phyloP scores from a whole-genome alignment of 2,329 filamentous ascomycete species.

The Clonostachys solani region DNA sequence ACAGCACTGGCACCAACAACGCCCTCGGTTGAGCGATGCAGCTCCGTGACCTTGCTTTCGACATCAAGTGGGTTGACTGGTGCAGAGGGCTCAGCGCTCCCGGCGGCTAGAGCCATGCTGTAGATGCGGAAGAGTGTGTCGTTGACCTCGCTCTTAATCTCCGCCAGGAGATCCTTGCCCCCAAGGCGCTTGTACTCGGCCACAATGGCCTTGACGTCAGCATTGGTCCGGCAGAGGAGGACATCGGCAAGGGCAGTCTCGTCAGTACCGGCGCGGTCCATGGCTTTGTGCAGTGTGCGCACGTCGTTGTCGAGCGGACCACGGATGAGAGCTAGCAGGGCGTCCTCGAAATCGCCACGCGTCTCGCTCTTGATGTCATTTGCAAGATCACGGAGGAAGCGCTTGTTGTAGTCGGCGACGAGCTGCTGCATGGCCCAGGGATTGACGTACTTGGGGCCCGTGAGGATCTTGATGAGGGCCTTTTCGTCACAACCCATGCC shows the following conservation, averaged over 20 bases:
- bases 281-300: constrained; percentile 17
- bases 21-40: constrained; percentile 24
- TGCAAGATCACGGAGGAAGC: constrained; percentile 22
- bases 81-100: constrained; percentile 17
- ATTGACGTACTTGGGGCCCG: constrained; percentile 20
- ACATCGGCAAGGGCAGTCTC: constrained; percentile 26
- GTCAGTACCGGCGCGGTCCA: constrained; percentile 22
- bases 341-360: constrained; percentile 19
- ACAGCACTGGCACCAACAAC: constrained; percentile 19
- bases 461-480: constrained; percentile 19
- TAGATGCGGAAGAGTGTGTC: constrained; percentile 22
- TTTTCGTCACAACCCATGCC: constrained; percentile 25
- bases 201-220: constrained; percentile 23
- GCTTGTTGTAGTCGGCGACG: constrained; percentile 20
- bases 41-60: constrained; percentile 22
- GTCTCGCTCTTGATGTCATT: constrained; percentile 27
- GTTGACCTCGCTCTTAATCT: constrained; percentile 24
- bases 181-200: constrained; percentile 18
- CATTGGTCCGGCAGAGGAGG: constrained; percentile 26
- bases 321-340: constrained; percentile 19
- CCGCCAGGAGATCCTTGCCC: constrained; percentile 18
- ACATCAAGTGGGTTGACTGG: constrained; percentile 18
- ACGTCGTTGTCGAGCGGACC: constrained; percentile 26
- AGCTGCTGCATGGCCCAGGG: constrained; percentile 25
- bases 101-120: constrained; percentile 21